Evolutionary conservation across 495 filamentous ascomycete genomes (phyloP).

Genomic region (Podospora tetraspora): DNA sequence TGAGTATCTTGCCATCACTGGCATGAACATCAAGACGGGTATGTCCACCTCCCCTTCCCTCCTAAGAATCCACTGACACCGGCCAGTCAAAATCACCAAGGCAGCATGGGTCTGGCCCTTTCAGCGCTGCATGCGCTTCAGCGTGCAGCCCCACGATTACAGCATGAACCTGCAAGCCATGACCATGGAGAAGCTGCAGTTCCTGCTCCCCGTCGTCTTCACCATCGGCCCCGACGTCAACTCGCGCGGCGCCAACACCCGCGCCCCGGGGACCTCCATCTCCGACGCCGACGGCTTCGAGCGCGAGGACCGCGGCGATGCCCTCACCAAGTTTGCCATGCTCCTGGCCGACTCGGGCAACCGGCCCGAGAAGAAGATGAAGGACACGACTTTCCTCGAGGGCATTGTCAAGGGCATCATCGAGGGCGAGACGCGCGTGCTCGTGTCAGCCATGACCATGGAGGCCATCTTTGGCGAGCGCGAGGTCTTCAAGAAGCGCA

Average conservation of each 20-base stretch:
- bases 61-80: background rate
- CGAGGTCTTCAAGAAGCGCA: conserved; percentile 71
- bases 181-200: conserved; percentile 78
- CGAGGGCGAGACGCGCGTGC: conserved; percentile 74
- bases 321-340: conserved; percentile 72
- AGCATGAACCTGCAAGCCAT: conserved; percentile 72
- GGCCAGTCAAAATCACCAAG: conserved; percentile 61
- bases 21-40: conserved; percentile 58
- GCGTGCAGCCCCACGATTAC: conserved; percentile 71
- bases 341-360: conserved; percentile 59
- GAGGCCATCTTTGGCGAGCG: conserved; percentile 80
- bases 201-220: conserved; percentile 74
- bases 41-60: background rate
- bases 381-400: conserved; percentile 58
- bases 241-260: conserved; percentile 40
- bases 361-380: conserved; percentile 32
- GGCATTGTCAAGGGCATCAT: conserved; percentile 87
- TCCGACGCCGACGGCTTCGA: conserved; percentile 13
- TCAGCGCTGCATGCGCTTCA: conserved; percentile 52
- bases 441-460: conserved; percentile 79
- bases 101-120: conserved; percentile 64
- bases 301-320: conserved; percentile 43
- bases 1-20: conserved; percentile 76
- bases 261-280: background rate
- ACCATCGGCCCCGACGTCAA: conserved; percentile 74